These are phyloP conservation scores for Cutaneotrichosporon mucoides DNA, from an alignment of 1,284 basidiomycete species.

Conservation along the genomic window DNA sequence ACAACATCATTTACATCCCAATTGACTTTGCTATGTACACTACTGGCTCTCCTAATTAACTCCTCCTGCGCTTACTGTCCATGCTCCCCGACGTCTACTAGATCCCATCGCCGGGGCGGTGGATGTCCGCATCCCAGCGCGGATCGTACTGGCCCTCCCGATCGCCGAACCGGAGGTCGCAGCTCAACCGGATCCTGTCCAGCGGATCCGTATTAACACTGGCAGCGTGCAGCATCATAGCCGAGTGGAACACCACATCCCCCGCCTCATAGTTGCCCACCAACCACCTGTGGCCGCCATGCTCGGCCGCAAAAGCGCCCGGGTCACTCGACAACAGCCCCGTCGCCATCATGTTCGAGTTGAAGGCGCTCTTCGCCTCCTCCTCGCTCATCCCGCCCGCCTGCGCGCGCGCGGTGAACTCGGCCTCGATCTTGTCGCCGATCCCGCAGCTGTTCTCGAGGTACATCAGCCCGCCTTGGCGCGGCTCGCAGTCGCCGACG, in stretches of 20 bases:
- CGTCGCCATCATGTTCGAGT: conserved; percentile 13
- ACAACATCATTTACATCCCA: too few species aligned
- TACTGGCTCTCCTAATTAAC: too few species aligned
- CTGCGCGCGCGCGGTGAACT: conserved; percentile 10
- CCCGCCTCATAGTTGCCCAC: conserved; percentile 18
- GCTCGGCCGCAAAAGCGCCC: not conserved
- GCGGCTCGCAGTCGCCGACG: conserved; percentile 22
- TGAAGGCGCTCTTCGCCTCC: conserved; percentile 24
- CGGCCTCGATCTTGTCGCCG: conserved; percentile 20
- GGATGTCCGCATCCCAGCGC: conserved; percentile 5
- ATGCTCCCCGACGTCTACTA: not conserved
- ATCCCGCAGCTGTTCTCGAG: conserved; percentile 20
- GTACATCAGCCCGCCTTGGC: conserved; percentile 29
- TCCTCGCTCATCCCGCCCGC: conserved; percentile 12
- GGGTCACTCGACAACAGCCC: conserved; percentile 4
- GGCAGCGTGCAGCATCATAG: conserved; percentile 10
- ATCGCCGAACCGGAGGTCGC: conserved; percentile 14
- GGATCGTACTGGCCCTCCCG: conserved; percentile 1
- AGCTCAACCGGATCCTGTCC: conserved; percentile 8
- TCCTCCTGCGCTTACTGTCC: too few species aligned
- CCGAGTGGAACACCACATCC: conserved; percentile 24
- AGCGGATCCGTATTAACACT: conserved; percentile 9
- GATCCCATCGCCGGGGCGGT: conserved; percentile 1
- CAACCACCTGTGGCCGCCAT: conserved; percentile 13
- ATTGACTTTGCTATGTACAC: too few species aligned